Conservation (phyloP, 1,139 yeast species). For the Zygoascus hellenicus region DNA sequence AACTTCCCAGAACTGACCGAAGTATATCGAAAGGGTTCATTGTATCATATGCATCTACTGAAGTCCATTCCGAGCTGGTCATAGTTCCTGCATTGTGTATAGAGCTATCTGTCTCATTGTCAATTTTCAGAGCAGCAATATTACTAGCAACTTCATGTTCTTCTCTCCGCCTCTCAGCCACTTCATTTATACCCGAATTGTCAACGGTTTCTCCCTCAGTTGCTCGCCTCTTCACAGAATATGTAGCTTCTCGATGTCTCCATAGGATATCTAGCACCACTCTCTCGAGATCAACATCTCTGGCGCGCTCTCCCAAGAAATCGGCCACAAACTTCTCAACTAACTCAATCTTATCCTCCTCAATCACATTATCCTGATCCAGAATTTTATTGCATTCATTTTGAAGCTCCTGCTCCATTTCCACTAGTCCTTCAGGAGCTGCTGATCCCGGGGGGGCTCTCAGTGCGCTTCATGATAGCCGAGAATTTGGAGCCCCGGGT, state of each 20-base stretch:
- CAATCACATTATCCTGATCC: conserved; percentile 29
- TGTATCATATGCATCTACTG: conserved; percentile 7
- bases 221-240: background rate
- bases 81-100: background rate
- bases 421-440: background rate
- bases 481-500: background rate
- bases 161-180: background rate
- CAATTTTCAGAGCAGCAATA: too few species aligned
- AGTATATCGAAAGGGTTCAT: conserved; percentile 32
- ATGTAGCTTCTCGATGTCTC: conserved; percentile 34
- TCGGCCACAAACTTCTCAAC: conserved; percentile 33
- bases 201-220: conserved; percentile 2
- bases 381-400: conserved; percentile 30
- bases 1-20: conserved; percentile 29
- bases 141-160: background rate
- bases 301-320: conserved; percentile 15
- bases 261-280: conserved; percentile 38
- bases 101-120: background rate
- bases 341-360: conserved; percentile 37
- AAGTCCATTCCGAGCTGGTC: conserved; percentile 1
- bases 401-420: conserved; percentile 23
- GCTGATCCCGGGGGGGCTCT: background rate
- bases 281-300: conserved; percentile 26
- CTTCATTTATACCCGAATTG: conserved; percentile 14
- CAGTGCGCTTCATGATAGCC: background rate